These are phyloP conservation scores for Pseudocercospora eumusae DNA, from an alignment of 2,329 filamentous ascomycete species.

Conservation along the genomic window DNA sequence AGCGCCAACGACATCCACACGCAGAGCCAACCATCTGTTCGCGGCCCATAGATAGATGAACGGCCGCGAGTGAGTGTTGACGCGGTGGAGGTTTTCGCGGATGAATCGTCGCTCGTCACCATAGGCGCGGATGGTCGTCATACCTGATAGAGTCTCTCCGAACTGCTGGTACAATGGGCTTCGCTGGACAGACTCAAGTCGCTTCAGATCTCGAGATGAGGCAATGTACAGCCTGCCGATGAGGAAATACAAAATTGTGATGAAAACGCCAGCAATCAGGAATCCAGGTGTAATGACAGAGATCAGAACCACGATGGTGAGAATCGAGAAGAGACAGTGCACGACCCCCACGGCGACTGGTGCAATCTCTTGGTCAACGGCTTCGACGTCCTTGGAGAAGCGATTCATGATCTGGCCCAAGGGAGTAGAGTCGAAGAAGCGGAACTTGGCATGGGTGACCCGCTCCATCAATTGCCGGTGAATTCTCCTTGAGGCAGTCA, in stretches of 20 bases:
- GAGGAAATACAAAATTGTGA: conserved; percentile 76
- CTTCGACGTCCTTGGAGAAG: conserved; percentile 96
- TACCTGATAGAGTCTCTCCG: conserved; percentile 88
- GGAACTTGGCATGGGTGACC: conserved; percentile 87
- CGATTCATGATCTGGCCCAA: conserved; percentile 96
- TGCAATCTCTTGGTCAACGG: conserved; percentile 92
- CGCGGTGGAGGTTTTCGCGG: conserved; percentile 80
- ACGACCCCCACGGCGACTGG: conserved; percentile 79
- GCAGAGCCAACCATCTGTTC: conserved; percentile 93
- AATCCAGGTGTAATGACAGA: conserved; percentile 87
- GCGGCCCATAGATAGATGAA: conserved; percentile 97
- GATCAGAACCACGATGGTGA: conserved; percentile 86
- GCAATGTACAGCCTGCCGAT: conserved; percentile 87
- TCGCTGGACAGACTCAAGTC: conserved; percentile 88
- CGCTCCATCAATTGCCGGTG: conserved; percentile 76
- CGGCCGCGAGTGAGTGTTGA: conserved; percentile 88
- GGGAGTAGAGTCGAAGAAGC: conserved; percentile 95
- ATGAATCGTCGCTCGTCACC: conserved; percentile 93
- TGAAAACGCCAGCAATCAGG: conserved; percentile 81
- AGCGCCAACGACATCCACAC: conserved; percentile 87
- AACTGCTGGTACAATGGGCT: conserved; percentile 98
- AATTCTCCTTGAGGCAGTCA: conserved; percentile 81
- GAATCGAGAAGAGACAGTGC: conserved; percentile 66
- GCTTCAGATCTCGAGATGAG: conserved; percentile 92
- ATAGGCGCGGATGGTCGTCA: conserved; percentile 95